These are phyloP conservation scores for Rhodotorula toruloides DNA, from an alignment of 768 basidiomycete species.

Conservation along the genomic window DNA sequence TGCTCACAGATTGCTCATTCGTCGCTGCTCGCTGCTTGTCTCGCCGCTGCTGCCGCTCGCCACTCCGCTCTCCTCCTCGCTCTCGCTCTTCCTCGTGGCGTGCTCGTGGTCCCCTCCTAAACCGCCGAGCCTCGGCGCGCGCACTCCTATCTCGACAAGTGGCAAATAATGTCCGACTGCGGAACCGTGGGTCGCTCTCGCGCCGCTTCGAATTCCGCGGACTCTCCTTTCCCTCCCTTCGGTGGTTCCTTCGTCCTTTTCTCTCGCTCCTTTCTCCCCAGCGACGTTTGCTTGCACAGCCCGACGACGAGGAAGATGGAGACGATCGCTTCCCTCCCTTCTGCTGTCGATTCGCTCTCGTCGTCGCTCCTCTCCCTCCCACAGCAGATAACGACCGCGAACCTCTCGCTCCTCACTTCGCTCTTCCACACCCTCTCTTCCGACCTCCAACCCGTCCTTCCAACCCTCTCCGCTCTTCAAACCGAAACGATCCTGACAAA, in stretches of 20 bases:
- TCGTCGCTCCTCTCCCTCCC: not conserved
- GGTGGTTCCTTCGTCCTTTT: no score
- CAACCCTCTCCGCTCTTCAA: not conserved
- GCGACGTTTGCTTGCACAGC: no score
- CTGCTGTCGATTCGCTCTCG: not conserved
- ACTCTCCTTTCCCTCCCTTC: not conserved
- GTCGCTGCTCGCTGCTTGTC: not conserved
- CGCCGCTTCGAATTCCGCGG: no score
- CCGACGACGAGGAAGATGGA: not conserved
- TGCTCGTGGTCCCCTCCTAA: not conserved
- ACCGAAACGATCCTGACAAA: not conserved
- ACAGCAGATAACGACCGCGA: not conserved
- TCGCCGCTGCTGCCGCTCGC: conserved; percentile 13
- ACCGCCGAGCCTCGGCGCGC: not conserved
- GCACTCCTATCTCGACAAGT: no score
- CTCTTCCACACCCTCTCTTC: not conserved
- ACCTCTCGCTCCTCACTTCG: not conserved
- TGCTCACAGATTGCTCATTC: no score
- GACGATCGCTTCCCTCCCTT: not conserved
- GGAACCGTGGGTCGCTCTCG: no score
- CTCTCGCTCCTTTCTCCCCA: not conserved
- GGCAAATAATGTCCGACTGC: no score
- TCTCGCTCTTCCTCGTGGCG: not conserved
- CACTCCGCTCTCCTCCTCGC: not conserved
- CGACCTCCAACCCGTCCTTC: not conserved